phyloP scores from a whole-genome alignment of 2,329 filamentous ascomycete genomes.

The Ascocoryne sarcoides region DNA sequence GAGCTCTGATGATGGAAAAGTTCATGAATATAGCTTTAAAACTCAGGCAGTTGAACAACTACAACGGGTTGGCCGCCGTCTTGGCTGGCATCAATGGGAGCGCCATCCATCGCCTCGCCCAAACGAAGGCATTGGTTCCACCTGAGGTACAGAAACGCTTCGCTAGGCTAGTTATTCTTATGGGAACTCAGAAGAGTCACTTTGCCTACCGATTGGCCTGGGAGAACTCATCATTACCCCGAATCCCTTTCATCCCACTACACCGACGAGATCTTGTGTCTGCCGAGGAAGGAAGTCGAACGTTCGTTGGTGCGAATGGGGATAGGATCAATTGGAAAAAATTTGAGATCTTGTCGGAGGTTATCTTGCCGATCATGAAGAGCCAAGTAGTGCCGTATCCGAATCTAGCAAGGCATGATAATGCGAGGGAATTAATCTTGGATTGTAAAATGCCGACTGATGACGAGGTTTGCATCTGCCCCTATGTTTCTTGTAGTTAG shows the following conservation, averaged over 20 bases:
- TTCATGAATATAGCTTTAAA: constrained; percentile 87
- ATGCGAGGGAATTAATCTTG: constrained; percentile 65
- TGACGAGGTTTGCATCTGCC: constrained; percentile 62
- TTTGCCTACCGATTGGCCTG: constrained; percentile 94
- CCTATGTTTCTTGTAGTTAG: background rate
- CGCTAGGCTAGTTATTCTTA: constrained; percentile 78
- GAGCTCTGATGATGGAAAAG: constrained; percentile 84
- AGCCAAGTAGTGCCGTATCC: constrained; percentile 81
- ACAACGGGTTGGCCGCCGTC: constrained; percentile 90
- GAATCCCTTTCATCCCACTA: constrained; percentile 88
- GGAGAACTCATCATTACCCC: constrained; percentile 85
- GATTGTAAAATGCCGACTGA: constrained; percentile 76
- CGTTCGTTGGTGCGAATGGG: constrained; percentile 66
- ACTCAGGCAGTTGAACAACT: constrained; percentile 88
- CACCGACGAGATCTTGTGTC: constrained; percentile 84
- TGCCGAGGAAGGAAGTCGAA: constrained; percentile 85
- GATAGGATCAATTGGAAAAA: constrained; percentile 95
- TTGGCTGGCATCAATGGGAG: constrained; percentile 87
- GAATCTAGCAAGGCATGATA: constrained; percentile 59
- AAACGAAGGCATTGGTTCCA: constrained; percentile 70
- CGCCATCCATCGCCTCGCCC: constrained; percentile 71
- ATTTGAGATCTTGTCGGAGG: constrained; percentile 91
- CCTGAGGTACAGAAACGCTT: constrained; percentile 71
- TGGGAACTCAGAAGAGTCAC: constrained; percentile 87
- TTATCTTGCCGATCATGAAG: constrained; percentile 81